phyloP scores from a whole-genome alignment of 1,284 basidiomycete species.

The Xerocomus amazonicus region DNA sequence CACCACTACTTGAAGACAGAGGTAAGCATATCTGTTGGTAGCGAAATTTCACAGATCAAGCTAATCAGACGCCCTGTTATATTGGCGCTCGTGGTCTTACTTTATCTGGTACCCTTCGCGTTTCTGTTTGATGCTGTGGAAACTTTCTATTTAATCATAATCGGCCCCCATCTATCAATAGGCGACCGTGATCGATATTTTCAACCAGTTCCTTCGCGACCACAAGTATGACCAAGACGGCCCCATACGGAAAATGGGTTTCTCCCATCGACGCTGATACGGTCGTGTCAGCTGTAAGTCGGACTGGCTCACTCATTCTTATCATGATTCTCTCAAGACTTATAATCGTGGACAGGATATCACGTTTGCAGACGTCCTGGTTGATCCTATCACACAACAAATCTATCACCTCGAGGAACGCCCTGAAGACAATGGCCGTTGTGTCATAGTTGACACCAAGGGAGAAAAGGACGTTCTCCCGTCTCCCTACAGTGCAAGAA shows the following conservation, averaged over 20 bases:
- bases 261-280: neutral
- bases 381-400: conserved; percentile 27
- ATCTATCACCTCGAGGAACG: conserved; percentile 40
- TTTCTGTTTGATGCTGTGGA: no score
- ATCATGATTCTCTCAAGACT: neutral
- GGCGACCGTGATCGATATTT: no score
- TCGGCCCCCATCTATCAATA: no score
- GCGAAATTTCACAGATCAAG: no score
- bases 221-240: no score
- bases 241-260: neutral
- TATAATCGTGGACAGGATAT: conserved; percentile 2
- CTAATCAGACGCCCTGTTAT: no score
- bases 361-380: conserved; percentile 30
- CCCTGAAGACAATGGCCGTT: conserved; percentile 31
- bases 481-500: conserved; percentile 31
- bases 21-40: no score
- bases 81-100: no score
- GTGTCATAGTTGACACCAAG: conserved; percentile 11
- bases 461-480: conserved; percentile 26
- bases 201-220: no score
- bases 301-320: neutral
- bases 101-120: no score
- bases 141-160: no score
- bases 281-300: neutral
- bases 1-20: no score